phyloP scores from a whole-genome alignment of 305 asterid genomes.

The Fraxinus floribunda region DNA sequence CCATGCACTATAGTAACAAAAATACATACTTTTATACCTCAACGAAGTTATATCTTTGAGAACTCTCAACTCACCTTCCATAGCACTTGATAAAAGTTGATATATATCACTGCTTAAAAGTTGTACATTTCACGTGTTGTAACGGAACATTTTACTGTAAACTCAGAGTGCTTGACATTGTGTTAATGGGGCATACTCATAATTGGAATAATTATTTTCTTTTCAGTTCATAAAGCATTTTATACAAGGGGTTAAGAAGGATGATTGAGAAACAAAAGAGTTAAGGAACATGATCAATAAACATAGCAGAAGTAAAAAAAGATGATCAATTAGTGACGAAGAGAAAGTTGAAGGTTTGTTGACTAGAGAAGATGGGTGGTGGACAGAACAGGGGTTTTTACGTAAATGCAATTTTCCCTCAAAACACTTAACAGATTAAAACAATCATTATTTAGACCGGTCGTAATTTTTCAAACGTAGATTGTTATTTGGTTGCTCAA shows the following conservation, averaged over 20 bases:
- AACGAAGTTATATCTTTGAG: not conserved
- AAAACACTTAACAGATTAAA: not conserved
- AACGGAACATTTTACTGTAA: not conserved
- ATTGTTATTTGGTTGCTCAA: slow-evolving; percentile 1
- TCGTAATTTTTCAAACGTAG: not conserved
- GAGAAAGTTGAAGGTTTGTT: not conserved
- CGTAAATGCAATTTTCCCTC: not conserved
- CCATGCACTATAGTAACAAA: not conserved
- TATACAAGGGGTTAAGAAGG: not conserved
- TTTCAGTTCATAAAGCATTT: not conserved
- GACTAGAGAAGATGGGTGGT: not conserved
- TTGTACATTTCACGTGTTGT: not conserved
- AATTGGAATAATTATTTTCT: not conserved
- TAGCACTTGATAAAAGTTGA: not conserved
- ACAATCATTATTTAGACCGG: not conserved
- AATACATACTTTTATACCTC: not conserved
- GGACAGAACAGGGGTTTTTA: not conserved
- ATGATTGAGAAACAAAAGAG: not conserved
- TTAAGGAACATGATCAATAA: not conserved
- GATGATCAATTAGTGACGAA: not conserved
- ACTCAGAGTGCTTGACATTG: not conserved
- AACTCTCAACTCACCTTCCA: not conserved
- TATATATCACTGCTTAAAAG: not conserved
- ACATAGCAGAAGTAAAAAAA: not conserved
- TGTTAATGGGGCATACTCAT: not conserved